Evolutionary conservation across 352 stramenopile genomes (phyloP), one percentile per base, ranked within the genome.

Genomic region (Phytophthora palmivora): DNA sequence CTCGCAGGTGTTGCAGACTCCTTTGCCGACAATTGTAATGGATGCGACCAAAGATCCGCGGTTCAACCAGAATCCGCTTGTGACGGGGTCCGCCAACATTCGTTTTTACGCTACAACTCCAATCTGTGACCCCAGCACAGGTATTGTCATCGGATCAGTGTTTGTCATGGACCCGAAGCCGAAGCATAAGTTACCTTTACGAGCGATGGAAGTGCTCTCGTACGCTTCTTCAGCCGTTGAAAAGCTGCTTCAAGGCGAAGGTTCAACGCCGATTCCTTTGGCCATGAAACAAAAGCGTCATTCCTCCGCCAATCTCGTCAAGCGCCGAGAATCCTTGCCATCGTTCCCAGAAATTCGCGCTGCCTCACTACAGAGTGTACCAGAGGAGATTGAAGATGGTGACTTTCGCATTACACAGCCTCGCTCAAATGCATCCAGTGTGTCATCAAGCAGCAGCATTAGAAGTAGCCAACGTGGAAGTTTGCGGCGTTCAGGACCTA

Each of bases 51-150:
- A 88, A 47, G 94, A 98, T 67, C 39, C 63, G 18, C 83, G 94
- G 3, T 98, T 98, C 66, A 61, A 58, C 12, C 47, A 84, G 8
- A 97, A 97, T 61, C 79, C 87, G 32, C 72, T 98, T 8, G 93
- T 98, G 10, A 95, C 78, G 0, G 91, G 93, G 30, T 79, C 78
- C 16, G 89, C 91, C 2, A 72, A 88, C 67, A 96, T 98, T 53
- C 85, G 94, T 5, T 98, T 98, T 67, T 98, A 98, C 68, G 96
- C 96, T 8, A 79, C 77, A 2, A 77, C 77, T 6, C 83, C 85
- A 0, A 85, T 94, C 51, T 86, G 82, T 24, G 82, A 92, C 43
- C 77, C 83, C 0, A 67, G 54, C 10, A 79, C 72, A 0, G 60
- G 74, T 9, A 72, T 90, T 21, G 72, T 92, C 15, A 77, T 95